phyloP scores from a whole-genome alignment of 495 filamentous ascomycete species.

The Tuber brumale region DNA sequence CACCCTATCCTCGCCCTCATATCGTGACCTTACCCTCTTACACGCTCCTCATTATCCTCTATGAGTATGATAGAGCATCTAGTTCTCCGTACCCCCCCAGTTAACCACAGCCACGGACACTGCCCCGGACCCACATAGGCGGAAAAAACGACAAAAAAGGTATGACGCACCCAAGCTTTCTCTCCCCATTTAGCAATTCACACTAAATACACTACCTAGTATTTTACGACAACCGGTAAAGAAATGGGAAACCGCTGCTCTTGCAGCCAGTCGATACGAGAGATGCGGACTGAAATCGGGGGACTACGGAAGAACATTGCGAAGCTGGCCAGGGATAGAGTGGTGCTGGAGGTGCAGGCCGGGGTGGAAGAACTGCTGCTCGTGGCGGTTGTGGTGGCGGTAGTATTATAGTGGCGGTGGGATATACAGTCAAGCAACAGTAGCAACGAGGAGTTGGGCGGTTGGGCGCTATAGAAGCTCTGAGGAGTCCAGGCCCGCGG shows the following conservation, averaged over 20 bases:
- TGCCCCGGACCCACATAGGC: too few relatives aligned
- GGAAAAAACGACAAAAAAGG: too few relatives aligned
- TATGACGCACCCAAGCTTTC: background rate
- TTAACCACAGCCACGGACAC: too few relatives aligned
- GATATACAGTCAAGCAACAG: background rate
- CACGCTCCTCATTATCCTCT: too few relatives aligned
- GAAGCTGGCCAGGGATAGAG: background rate
- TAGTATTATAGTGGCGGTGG: background rate
- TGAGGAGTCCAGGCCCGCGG: background rate
- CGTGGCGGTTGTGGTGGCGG: background rate
- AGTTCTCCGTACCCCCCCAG: too few relatives aligned
- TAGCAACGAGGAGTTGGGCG: background rate
- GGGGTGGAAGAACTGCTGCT: background rate
- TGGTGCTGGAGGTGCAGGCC: background rate
- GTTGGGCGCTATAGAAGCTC: background rate
- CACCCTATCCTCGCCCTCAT: too few relatives aligned
- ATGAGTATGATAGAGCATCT: too few relatives aligned
- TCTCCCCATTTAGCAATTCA: background rate
- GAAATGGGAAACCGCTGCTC: background rate
- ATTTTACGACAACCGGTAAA: background rate
- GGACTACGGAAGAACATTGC: background rate
- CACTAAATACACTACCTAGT: background rate
- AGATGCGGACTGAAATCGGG: background rate
- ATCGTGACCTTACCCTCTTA: too few relatives aligned
- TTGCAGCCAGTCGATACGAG: background rate